Evolutionary conservation across 805 yeast species (phyloP), one percentile per base, ranked within the genome.

Genomic region (Wickerhamiella parazyma): DNA sequence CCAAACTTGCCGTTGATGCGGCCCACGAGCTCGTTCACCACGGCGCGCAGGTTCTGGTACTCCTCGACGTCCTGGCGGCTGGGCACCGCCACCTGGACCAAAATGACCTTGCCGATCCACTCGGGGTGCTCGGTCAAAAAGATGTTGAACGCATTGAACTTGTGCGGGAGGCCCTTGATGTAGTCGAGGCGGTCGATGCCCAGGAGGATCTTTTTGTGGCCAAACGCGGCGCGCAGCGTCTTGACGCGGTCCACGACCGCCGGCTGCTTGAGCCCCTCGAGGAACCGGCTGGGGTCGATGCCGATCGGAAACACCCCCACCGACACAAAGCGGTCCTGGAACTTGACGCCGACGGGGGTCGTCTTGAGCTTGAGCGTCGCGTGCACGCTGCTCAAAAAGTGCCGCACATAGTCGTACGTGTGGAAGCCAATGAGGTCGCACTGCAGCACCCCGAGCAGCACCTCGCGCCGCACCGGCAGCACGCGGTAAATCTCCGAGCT

Each of bases 251-350:
- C 60, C 36, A 73, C 69, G 4, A 87, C 96, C 4, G 65, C 55
- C 1, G 68, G 71, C 47, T 72, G 70, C 50, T 76, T 68, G 51
- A 91, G 62, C 0, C 95, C 97, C 18, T 77, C 81, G 12, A 80
- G 65, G 60, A 91, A 91, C 52, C 83, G 84, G 46, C 85, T 94
- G 18, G 86, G 94, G 57, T 91, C 98, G 48, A 91, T 91, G 46
- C 99, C 99, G 52, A 91, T 91, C n/a, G 99, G 98, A 72, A 87
- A 89, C 0, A 97, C 96, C 19, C 96, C 95, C 28, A 91, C 85
- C 22, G 76, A 75, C 37, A 91, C 89, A 48, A 75, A 74, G 41
- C 89, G 68, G 22, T 84, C 82, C 36, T 76, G 68, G 58, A 71
- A 84, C 49, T 80, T 79, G 16, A 91, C 82, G 16, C 96, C 95